A percentile compares a stretch with the other conserved stretches of the same genome.
Conservation (phyloP, 805 yeast species). For the Sugiyamaella qingdaonensis region DNA sequence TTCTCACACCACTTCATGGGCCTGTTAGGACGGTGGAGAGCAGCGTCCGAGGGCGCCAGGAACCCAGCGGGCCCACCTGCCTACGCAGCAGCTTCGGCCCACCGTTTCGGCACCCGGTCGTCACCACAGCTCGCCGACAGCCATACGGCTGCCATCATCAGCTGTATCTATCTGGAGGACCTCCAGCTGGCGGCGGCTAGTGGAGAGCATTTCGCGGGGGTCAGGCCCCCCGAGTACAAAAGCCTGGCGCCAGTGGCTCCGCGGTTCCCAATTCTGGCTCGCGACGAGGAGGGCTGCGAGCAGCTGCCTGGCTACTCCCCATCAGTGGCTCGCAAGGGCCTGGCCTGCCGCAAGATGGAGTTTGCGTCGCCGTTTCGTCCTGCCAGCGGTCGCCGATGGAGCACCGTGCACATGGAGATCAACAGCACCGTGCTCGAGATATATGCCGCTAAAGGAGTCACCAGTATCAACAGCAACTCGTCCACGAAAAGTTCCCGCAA, state of each 20-base stretch:
- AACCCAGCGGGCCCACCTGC: conserved; percentile 11
- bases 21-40: conserved; percentile 8
- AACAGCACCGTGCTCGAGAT: conserved; percentile 84
- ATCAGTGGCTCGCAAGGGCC: conserved; percentile 55
- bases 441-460: conserved; percentile 42
- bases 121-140: conserved; percentile 13
- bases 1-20: conserved; percentile 6
- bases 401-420: conserved; percentile 59
- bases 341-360: conserved; percentile 63
- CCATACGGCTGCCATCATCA: conserved; percentile 10
- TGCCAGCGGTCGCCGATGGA: conserved; percentile 68
- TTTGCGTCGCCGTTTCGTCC: conserved; percentile 74
- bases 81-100: conserved; percentile 7
- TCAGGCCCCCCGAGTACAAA: conserved; percentile 36
- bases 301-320: conserved; percentile 63
- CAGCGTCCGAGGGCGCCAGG: conserved; percentile 12
- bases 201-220: not conserved
- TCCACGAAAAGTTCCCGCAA: not conserved
- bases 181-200: not conserved
- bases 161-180: conserved; percentile 14
- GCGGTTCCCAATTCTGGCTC: conserved; percentile 34
- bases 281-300: conserved; percentile 36
- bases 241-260: conserved; percentile 36
- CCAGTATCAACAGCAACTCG: conserved; percentile 8
- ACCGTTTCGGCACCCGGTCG: conserved; percentile 12